A percentile compares a stretch with the other conserved stretches of the same genome.
These are phyloP conservation scores for Polymyxa betae DNA, from an alignment of 208 protist species.

Conservation along the genomic window DNA sequence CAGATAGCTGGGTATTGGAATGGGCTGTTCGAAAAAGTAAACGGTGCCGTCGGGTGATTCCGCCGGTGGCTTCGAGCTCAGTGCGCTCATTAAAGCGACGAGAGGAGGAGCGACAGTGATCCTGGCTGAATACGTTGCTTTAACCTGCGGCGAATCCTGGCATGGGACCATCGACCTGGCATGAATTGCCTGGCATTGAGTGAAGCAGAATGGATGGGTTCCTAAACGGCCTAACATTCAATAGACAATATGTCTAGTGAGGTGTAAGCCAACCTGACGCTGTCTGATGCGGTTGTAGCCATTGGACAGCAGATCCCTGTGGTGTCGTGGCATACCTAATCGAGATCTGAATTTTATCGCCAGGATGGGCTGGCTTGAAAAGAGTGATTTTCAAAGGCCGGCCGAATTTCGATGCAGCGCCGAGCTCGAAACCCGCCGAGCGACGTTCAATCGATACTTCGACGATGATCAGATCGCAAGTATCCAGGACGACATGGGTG, in stretches of 20 bases:
- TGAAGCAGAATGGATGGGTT: constrained; percentile 67
- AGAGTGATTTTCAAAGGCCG: not conserved
- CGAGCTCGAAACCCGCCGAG: not conserved
- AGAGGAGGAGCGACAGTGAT: constrained; percentile 36
- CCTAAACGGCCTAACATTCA: not conserved
- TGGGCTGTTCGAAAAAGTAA: constrained; percentile 62
- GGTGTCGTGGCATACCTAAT: constrained; percentile 33
- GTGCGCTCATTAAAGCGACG: constrained; percentile 63
- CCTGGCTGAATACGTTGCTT: constrained; percentile 58
- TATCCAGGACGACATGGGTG: not conserved
- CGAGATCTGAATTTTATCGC: not conserved
- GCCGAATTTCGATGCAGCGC: not conserved
- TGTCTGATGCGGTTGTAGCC: constrained; percentile 71
- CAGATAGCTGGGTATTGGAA: constrained; percentile 72
- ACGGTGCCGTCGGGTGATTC: not conserved
- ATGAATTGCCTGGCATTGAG: constrained; percentile 73
- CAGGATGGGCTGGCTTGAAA: not conserved
- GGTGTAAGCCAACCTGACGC: not conserved
- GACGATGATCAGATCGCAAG: constrained; percentile 13
- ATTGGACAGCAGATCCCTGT: constrained; percentile 54
- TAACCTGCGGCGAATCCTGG: constrained; percentile 56
- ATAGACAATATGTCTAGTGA: not conserved
- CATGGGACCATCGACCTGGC: constrained; percentile 71
- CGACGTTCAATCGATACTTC: not conserved
- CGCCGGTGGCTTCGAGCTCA: not conserved